A percentile compares a stretch with the other conserved stretches of the same genome.
Conservation (phyloP, 371 early-diverging fungal species). For the Lichtheimia hyalospora region DNA sequence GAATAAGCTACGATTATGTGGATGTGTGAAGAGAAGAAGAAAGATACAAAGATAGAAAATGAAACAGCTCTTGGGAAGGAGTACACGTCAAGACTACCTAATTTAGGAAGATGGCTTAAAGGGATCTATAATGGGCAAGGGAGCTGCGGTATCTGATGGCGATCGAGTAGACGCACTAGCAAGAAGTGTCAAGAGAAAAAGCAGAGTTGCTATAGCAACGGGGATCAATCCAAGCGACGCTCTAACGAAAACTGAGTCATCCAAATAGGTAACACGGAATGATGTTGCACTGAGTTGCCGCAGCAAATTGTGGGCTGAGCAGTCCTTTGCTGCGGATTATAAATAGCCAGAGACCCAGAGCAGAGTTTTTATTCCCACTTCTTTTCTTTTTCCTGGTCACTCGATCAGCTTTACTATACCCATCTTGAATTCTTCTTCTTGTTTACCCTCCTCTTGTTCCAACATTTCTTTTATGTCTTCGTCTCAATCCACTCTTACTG, state of each 20-base stretch:
- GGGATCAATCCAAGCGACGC: not conserved
- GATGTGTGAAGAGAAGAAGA: too few relatives aligned
- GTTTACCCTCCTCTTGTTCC: not conserved
- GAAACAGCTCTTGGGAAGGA: too few relatives aligned
- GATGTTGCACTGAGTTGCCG: not conserved
- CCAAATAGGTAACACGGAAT: not conserved
- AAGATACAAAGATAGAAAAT: too few relatives aligned
- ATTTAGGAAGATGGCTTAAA: too few relatives aligned
- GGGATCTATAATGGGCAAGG: not conserved
- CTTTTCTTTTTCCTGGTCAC: not conserved
- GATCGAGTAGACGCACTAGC: not conserved
- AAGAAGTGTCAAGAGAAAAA: not conserved
- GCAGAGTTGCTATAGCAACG: not conserved
- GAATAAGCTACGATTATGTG: too few relatives aligned
- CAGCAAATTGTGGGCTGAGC: not conserved
- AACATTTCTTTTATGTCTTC: not conserved
- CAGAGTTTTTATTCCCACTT: not conserved
- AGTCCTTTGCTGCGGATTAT: not conserved
- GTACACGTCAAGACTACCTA: too few relatives aligned
- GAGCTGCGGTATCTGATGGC: not conserved
- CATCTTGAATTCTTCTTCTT: not conserved
- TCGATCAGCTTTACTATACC: not conserved
- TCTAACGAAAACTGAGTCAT: not conserved
- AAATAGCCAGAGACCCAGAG: not conserved
- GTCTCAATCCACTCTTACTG: slow-evolving; percentile 6